phyloP scores from a whole-genome alignment of 805 yeast species.

The Cyberlindnera bimundalis region DNA sequence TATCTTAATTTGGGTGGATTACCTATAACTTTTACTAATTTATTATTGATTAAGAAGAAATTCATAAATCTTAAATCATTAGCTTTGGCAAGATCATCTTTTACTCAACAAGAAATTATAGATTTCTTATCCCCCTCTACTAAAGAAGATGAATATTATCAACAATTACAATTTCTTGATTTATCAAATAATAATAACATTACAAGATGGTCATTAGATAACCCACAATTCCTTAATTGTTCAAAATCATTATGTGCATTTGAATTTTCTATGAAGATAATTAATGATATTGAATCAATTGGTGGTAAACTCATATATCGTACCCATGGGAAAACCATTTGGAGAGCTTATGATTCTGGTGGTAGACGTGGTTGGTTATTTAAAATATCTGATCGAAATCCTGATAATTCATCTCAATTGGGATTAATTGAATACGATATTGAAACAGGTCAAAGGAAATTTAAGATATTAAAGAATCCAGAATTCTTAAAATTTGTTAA shows the following conservation, averaged over 20 bases:
- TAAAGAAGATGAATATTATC: conserved; percentile 18
- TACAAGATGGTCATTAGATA: conserved; percentile 57
- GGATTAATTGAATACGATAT: conserved; percentile 56
- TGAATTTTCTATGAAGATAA: conserved; percentile 61
- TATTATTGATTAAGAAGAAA: conserved; percentile 37
- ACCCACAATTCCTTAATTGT: conserved; percentile 40
- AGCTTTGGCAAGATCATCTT: conserved; percentile 33
- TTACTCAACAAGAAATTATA: conserved; percentile 32
- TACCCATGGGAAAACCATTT: conserved; percentile 25
- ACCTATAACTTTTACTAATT: conserved; percentile 42
- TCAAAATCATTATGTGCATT: conserved; percentile 53
- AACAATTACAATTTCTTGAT: conserved; percentile 55
- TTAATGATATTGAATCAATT: conserved; percentile 41
- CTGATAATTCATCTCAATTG: conserved; percentile 31
- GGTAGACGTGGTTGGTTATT: conserved; percentile 85
- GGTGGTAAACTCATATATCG: conserved; percentile 27
- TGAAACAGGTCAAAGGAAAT: conserved; percentile 58
- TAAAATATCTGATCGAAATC: conserved; percentile 35
- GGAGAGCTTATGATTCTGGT: conserved; percentile 34
- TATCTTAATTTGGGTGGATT: conserved; percentile 64
- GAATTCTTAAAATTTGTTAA: conserved; percentile 38
- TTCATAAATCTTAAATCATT: conserved; percentile 36
- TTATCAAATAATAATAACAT: conserved; percentile 59
- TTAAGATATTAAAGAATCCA: conserved; percentile 36
- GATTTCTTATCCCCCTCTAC: conserved; percentile 32